Base-by-base conservation (phyloP, 2,329 filamentous ascomycete species). In the Chaetomiaceae sp. region DNA sequence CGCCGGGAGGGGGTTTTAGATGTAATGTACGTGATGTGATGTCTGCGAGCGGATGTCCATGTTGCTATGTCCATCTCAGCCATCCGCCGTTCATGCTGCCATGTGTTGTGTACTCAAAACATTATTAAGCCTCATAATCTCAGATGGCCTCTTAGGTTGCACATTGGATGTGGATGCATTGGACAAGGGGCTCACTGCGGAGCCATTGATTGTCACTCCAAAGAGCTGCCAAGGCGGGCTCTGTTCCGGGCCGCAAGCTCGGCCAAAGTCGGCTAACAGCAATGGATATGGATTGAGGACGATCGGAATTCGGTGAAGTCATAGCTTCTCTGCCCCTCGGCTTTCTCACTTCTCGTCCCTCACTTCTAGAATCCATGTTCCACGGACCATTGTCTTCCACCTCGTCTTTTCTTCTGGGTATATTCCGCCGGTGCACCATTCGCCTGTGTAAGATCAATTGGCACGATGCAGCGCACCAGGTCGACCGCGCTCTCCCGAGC, bases 1-100 rank as follows among this genome's bases (percentile, higher is more conserved):
- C 47, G 68, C 75, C 12, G 76, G 75, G 0, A 68, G 77, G 45
- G 76, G 76, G 0, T 74, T 78, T 37, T 77, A 63, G 49, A 47
- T n/a, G n/a, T n/a, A n/a, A n/a, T n/a, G n/a, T n/a, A n/a, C n/a
- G n/a, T n/a, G n/a, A n/a, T n/a, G n/a, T n/a, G n/a, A n/a, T n/a
- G n/a, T n/a, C n/a, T n/a, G n/a, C n/a, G n/a, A n/a, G n/a, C n/a
- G n/a, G n/a, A n/a, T n/a, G n/a, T n/a, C n/a, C n/a, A n/a, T n/a
- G n/a, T n/a, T n/a, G n/a, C n/a, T n/a, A n/a, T n/a, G n/a, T n/a
- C n/a, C n/a, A n/a, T n/a, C n/a, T n/a, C n/a, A n/a, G n/a, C n/a
- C n/a, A n/a, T n/a, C n/a, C n/a, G n/a, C n/a, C n/a, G n/a, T n/a
- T n/a, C n/a, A n/a, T n/a, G n/a, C n/a, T n/a, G n/a, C n/a, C n/a